Percentiles rank a stretch among this genome's conserved stretches.
These are phyloP conservation scores for Ilex aquifolium DNA, from an alignment of 257 asterid species.

Conservation along the genomic window DNA sequence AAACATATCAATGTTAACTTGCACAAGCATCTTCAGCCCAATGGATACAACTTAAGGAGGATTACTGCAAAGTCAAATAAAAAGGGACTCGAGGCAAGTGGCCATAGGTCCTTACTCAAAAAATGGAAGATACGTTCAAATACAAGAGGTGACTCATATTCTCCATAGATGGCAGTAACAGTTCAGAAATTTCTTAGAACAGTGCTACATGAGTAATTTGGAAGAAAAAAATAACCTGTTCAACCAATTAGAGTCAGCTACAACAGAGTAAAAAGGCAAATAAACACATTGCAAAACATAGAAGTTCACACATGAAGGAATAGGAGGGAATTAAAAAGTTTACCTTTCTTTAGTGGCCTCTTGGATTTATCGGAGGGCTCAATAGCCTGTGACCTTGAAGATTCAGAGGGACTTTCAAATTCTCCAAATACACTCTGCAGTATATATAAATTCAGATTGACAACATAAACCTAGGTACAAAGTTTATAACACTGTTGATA, in stretches of 20 bases:
- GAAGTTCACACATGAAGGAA: background rate
- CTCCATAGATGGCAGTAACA: background rate
- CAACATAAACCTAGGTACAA: no score
- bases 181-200: background rate
- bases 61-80: no score
- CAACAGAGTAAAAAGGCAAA: background rate
- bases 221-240: background rate
- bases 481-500: no score
- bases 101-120: no score
- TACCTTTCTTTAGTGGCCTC: constrained; percentile 74
- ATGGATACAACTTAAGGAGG: no score
- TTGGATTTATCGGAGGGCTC: constrained; percentile 43
- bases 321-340: background rate
- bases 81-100: no score
- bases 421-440: constrained; percentile 73
- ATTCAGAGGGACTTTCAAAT: constrained; percentile 47
- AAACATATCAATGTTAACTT: no score
- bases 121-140: no score
- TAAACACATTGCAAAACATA: background rate
- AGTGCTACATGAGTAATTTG: background rate
- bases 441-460: background rate
- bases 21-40: no score
- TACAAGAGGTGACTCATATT: no score
- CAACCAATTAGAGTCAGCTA: background rate
- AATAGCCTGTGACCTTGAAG: constrained; percentile 44